Evolutionary conservation across 2,329 filamentous ascomycete genomes (phyloP).

Genomic region (Phialophora tarda): DNA sequence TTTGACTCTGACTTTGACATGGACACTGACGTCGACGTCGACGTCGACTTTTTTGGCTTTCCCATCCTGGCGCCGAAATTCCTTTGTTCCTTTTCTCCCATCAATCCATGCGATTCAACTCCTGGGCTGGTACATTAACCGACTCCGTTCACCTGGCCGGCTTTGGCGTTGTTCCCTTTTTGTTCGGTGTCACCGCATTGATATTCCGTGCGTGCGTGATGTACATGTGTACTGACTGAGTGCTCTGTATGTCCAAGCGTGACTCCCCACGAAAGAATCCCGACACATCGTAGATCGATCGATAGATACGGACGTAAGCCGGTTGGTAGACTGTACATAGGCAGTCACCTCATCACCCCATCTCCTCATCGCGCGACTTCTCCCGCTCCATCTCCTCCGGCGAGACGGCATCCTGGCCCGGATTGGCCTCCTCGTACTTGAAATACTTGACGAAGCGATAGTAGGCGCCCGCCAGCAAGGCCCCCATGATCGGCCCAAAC

Average conservation of each 20-base stretch:
- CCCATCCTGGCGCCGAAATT: too few relatives aligned
- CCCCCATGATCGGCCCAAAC: conserved; percentile 52
- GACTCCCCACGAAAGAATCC: background rate
- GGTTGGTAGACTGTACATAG: background rate
- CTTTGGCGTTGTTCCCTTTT: background rate
- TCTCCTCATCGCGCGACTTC: conserved; percentile 15
- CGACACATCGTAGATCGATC: too few relatives aligned
- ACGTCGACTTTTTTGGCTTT: too few relatives aligned
- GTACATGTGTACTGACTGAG: background rate
- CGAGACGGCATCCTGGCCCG: conserved; percentile 57
- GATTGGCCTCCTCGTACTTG: conserved; percentile 51
- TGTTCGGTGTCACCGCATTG: background rate
- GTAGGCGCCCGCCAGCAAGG: conserved; percentile 55
- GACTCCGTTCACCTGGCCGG: too few relatives aligned
- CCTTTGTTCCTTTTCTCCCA: too few relatives aligned
- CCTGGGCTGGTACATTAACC: too few relatives aligned
- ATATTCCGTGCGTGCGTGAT: background rate
- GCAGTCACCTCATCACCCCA: background rate
- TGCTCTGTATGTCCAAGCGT: background rate
- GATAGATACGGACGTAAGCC: background rate
- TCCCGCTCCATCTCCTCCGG: conserved; percentile 21
- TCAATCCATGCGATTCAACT: too few relatives aligned
- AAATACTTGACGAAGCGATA: conserved; percentile 54
- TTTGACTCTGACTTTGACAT: too few relatives aligned
- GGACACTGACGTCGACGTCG: too few relatives aligned